Base-by-base conservation (phyloP, 495 filamentous ascomycete species). In the Penicillium longicatenatum region DNA sequence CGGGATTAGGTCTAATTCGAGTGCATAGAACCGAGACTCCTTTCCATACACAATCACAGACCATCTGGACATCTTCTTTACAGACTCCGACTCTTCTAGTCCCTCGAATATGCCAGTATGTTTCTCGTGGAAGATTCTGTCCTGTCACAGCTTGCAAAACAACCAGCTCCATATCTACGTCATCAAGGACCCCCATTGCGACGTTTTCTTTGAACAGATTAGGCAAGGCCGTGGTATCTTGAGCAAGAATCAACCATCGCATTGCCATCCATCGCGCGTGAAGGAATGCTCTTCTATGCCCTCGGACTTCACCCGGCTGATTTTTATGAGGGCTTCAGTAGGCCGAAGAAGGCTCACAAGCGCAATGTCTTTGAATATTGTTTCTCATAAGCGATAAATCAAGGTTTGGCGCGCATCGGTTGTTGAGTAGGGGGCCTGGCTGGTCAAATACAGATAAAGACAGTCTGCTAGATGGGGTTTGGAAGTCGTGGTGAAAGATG, bases 41-140 rank as follows among this genome's bases (percentile, higher is more conserved):
- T 50, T 41, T 41, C 17, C 33, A 52, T 12, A 67, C 52, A 58
- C 61, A 64, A 14, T 61, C 54, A 51, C 62, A 56, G 2, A 81
- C 62, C 33, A 60, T 59, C 58, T 82, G 68, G 3, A 77, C 71
- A 62, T 83, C 79, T 17, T 75, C 64, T 52, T 62, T 61, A 26
- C 68, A 72, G 0, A 82, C 64, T 0, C 79, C 81, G 10, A 82
- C 54, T 61, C 79, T 61, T 44, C 78, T 66, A 12, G 61, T 62
- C 0, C 80, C 79, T 52, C 79, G 61, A 7, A 82, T 61, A 70
- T 84, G 81, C 79, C 81, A 83, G 9, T 70, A 67, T 4, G 79
- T 81, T 60, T 75, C 65, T 2, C 61, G 57, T 20, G 61, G 61
- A n/a, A 82, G 55, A 59, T 78, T 76, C 65, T 83, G 80, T n/a